Evolutionary conservation across 75 land plant species (phyloP).

Genomic region (Pinus albicaulis): DNA sequence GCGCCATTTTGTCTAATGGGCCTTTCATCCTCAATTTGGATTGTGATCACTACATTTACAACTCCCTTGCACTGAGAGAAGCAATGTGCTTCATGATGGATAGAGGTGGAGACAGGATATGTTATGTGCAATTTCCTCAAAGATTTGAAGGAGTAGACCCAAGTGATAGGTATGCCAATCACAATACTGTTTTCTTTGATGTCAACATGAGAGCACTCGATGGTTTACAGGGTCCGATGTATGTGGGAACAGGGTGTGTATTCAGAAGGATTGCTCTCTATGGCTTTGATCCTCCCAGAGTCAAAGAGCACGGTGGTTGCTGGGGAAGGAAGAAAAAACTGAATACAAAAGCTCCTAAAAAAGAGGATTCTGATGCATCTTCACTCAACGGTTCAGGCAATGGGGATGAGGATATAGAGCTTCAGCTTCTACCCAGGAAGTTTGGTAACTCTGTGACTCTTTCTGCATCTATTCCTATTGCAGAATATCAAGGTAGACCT

Average conservation of each 20-base stretch:
- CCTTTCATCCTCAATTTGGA: constrained; percentile 45
- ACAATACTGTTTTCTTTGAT: constrained; percentile 58
- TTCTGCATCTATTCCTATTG: constrained; percentile 73
- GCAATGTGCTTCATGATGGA: constrained; percentile 59
- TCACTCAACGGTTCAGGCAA: constrained; percentile 14
- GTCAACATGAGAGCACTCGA: constrained; percentile 65
- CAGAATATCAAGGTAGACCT: constrained; percentile 83
- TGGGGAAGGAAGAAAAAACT: neutral
- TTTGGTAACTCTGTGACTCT: constrained; percentile 70
- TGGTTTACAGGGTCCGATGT: constrained; percentile 59
- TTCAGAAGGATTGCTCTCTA: constrained; percentile 51
- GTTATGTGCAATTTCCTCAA: constrained; percentile 53
- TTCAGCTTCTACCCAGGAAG: constrained; percentile 59
- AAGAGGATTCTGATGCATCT: neutral
- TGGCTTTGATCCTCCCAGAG: constrained; percentile 54
- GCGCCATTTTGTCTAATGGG: constrained; percentile 42
- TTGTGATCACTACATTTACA: constrained; percentile 49
- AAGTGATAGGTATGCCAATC: constrained; percentile 56
- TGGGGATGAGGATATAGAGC: constrained; percentile 58
- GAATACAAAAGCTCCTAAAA: neutral
- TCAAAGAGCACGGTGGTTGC: constrained; percentile 11
- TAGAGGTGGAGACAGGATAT: constrained; percentile 34
- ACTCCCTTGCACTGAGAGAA: constrained; percentile 38
- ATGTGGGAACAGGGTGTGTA: constrained; percentile 56
- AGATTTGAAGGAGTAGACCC: constrained; percentile 58